These are phyloP conservation scores for Plasmodiophora brassicae DNA, from an alignment of 208 protist species.

Conservation along the genomic window DNA sequence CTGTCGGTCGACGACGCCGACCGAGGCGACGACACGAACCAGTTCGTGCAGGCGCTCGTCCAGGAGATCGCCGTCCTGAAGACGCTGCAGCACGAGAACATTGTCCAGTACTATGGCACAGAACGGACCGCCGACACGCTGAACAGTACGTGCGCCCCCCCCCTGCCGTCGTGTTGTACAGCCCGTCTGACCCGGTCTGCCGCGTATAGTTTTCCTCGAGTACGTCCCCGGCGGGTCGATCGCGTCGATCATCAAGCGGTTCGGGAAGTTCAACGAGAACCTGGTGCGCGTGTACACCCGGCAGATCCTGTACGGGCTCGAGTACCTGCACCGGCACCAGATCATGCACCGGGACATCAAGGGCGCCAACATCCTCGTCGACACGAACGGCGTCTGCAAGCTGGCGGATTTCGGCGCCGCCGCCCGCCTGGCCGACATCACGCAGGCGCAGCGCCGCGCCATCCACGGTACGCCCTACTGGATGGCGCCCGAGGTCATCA, in stretches of 20 bases:
- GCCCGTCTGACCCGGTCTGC: too few relatives aligned
- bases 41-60: slow-evolving; percentile 30
- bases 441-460: neutral
- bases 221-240: slow-evolving; percentile 43
- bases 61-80: slow-evolving; percentile 44
- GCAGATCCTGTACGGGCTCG: slow-evolving; percentile 41
- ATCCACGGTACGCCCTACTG: slow-evolving; percentile 48
- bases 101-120: slow-evolving; percentile 44
- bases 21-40: neutral
- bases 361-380: slow-evolving; percentile 51
- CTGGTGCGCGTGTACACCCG: slow-evolving; percentile 39
- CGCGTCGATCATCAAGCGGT: slow-evolving; percentile 32
- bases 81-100: slow-evolving; percentile 43
- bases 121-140: neutral
- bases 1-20: neutral
- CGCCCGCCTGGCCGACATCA: slow-evolving; percentile 16
- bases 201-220: slow-evolving; percentile 29
- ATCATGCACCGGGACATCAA: slow-evolving; percentile 53
- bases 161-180: neutral
- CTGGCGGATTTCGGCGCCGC: slow-evolving; percentile 47
- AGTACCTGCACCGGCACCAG: slow-evolving; percentile 45
- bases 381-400: slow-evolving; percentile 40
- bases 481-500: slow-evolving; percentile 53
- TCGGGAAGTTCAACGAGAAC: slow-evolving; percentile 36
- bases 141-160: neutral